Base-by-base conservation (phyloP, 129 eudicot genomes). In the Ambrosia artemisiifolia region DNA sequence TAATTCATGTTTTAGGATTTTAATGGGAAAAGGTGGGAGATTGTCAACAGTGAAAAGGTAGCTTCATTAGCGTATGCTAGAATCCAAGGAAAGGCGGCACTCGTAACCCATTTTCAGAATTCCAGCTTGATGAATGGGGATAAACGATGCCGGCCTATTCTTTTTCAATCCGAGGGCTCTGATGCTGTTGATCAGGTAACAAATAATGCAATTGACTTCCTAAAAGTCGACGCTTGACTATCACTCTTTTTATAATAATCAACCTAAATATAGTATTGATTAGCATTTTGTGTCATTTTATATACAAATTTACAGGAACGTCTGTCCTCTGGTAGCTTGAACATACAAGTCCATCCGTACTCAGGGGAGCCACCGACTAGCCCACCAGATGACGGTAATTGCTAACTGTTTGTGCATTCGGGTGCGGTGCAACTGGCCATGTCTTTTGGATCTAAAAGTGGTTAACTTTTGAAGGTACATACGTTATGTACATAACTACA, bases 51-150 rank as follows among this genome's bases (percentile, higher is more conserved):
- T 63, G 98, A 89, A 51, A 92, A 93, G 63, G 96, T 93, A 40
- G 95, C 96, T 53, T 78, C 91, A 2, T 73, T 93, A 74, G 98
- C 98, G 24, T 93, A 87, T 82, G 98, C 92, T 67, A 85, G 98
- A 43, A 93, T 93, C 67, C 98, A 93, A 77, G 98, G 98, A 43
- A 93, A 83, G 72, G 71, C 80, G 5, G 96, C 98, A 53, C 95
- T 93, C 11, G 75, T 83, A 7, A 77, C 98, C 55, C 98, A 89
- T 76, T 89, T 93, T 56, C 96, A 93, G 63, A 93, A 89, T 67
- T 92, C 98, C 18, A 92, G 98, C 70, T 83, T 92, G 77, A 92
- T 92, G 95, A 89, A 89, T 20, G 98, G 87, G 80, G 98, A 93
- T 72, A 89, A 89, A 69, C 86, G 96, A 20, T 93, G 98, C 64